Evolutionary conservation across 768 basidiomycete species (phyloP), one percentile per base, ranked within the genome.

Genomic region (Termitomyces bulborhizus): DNA sequence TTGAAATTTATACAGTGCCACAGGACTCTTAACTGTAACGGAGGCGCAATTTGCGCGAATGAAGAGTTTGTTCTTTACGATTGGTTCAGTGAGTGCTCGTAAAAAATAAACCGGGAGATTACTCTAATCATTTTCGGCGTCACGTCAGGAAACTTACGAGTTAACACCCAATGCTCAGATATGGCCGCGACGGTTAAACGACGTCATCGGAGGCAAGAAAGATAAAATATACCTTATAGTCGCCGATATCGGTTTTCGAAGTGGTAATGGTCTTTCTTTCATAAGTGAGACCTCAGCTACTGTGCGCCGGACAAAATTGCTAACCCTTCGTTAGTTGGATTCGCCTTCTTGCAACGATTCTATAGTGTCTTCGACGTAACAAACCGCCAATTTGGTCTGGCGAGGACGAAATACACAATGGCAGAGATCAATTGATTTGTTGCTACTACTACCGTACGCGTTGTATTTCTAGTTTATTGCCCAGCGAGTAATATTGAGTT

Each of bases 161-260:
- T 60, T 88, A 53, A 82, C 80, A 3, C 64, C 81, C 15, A 83
- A 86, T 61, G 85, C 82, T 3, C 86, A 89, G 73, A 81, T 84
- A 58, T 88, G 85, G 83, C 85, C 85, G 0, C 79, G 82, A 46
- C 62, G 72, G 3, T 71, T 82, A 57, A 87, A 88, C 69, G 66
- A 70, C 15, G 67, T 69, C 34, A 75, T 89, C 13, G 84, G 84
- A 54, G 87, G 87, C 45, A 65, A 69, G 27, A 58, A 69, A 4
- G 61, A 65, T 61, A 66, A 67, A 53, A 85, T 86, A 59, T 86
- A 85, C 60, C 71, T 84, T 57, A 73, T 85, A 61, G 70, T 75
- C n/a, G 73, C 72, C 18, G 81, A 84, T 61, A 62, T 85, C 40
- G 82, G 83, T 34, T 65, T 63, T 51, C 58, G 60, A 50, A 78